Base-by-base conservation (phyloP, 805 yeast genomes). In the Kluyveromyces dobzhanskii region DNA sequence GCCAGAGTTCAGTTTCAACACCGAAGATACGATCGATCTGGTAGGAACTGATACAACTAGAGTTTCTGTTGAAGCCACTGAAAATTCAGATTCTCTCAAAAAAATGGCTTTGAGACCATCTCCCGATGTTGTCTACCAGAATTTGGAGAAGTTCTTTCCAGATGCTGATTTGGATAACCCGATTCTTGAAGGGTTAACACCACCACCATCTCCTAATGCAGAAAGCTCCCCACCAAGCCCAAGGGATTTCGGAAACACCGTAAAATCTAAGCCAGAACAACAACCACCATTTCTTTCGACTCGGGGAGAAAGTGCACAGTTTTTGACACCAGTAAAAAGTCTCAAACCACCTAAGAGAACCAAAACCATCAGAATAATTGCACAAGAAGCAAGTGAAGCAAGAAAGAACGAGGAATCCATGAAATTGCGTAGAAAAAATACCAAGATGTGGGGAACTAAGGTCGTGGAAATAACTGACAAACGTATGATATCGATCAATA, bases 381-480 rank as follows among this genome's bases (percentile, higher is more conserved):
- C 97, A 0, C 76, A 81, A 47, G 98, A 92, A 56, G 97, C 97
- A 1, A 69, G 74, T 43, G 78, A 78, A 48, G 76, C 78, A 4
- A 66, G 82, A 24, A 71, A 70, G 37, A 43, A 49, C 45, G 45
- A 58, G 8, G 43, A 49, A 46, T 45, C 58, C 5, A 39, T 43
- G 34, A 50, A 45, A 18, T 57, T 90, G 26, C 69, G 86, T 46
- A 68, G 97, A 40, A 72, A 71, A 40, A 85, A 92, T 53, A 92
- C 99, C 1, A 94, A 92, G 63, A 75, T 92, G 81, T 92, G 99
- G 99, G 99, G 98, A 16, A 87, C 85, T 45, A 80, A 75, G 45
- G 94, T 86, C 12, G 80, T 87, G 24, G 98, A 92, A 61, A 88
- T 88, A 23, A 87, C 88, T 1, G 78, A 90, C 2, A 76, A 73